Evolutionary conservation across 2,329 filamentous ascomycete species (phyloP), one percentile per base, ranked within the genome.

Genomic region (Xylaria sp.): DNA sequence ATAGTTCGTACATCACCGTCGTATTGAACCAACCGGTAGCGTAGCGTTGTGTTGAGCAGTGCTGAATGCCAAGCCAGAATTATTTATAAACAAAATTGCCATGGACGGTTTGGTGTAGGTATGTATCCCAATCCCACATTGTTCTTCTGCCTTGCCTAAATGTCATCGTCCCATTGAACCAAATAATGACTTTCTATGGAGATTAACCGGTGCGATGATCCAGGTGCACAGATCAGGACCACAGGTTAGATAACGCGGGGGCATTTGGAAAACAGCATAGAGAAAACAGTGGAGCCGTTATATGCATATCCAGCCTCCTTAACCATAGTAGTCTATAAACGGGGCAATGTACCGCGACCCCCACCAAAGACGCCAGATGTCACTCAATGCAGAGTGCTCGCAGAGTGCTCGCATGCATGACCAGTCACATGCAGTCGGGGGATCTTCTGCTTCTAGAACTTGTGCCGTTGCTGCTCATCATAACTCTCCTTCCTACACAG

Each of bases 371-470:
- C 24, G 4, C 27, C 61, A 47, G 59, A 61, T 68, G 36, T 21
- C 21, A n/a, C 59, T 67, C 21, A n/a, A 64, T 67, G 61, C 54
- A 48, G 32, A 61, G 45, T 50, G 58, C 60, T n/a, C n/a, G n/a
- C n/a, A n/a, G 55, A 50, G 53, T 51, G 55, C 63, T 60, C 67
- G 63, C 67, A 66, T 63, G 64, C 67, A 67, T 64, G 59, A 53
- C 51, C 54, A 53, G 47, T 68, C 65, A 68, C 65, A 65, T 65
- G 39, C 17, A 61, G 36, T 59, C 61, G 57, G 61, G 61, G 55
- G 61, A 64, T 62, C 53, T 51, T n/a, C 55, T 55, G 56, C 57
- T 51, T 67, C 65, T 36, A 68, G 67, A 71, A 34, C 65, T 55
- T 19, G 19, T 32, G 39, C 58, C 45, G 57, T 60, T 48, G 21